A percentile compares a stretch with the other conserved stretches of the same genome.
phyloP scores from a whole-genome alignment of 2,329 filamentous ascomycete species.

The Colletotrichum cordylinicola region DNA sequence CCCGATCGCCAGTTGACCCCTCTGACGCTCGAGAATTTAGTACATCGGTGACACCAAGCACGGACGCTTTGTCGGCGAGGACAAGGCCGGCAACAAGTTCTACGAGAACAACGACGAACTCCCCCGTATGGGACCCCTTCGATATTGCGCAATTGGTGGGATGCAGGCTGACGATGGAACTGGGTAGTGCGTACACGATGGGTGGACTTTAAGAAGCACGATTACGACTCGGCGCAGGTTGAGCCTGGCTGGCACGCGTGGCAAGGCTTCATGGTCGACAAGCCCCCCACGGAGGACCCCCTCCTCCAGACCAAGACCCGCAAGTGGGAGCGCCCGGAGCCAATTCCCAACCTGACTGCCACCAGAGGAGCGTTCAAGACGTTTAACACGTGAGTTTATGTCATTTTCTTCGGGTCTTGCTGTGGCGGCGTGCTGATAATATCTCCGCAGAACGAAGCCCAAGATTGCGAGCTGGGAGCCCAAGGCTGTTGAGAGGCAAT shows the following conservation, averaged over 20 bases:
- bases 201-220: slow-evolving; percentile 93
- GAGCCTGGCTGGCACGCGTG: slow-evolving; percentile 98
- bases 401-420: not conserved
- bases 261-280: slow-evolving; percentile 93
- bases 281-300: slow-evolving; percentile 79
- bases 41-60: slow-evolving; percentile 91
- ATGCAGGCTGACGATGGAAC: slow-evolving; percentile 13
- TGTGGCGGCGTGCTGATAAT: not conserved
- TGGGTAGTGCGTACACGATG: slow-evolving; percentile 86
- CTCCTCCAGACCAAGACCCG: slow-evolving; percentile 71
- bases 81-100: slow-evolving; percentile 96
- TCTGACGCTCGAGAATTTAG: slow-evolving; percentile 37
- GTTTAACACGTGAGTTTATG: slow-evolving; percentile 86
- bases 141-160: not conserved
- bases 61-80: slow-evolving; percentile 82
- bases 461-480: slow-evolving; percentile 62
- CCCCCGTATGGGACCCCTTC: slow-evolving; percentile 67
- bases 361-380: slow-evolving; percentile 85
- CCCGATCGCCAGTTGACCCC: slow-evolving; percentile 24
- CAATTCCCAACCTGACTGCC: slow-evolving; percentile 77
- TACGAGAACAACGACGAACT: slow-evolving; percentile 96
- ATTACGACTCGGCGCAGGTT: slow-evolving; percentile 83
- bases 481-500: slow-evolving; percentile 28
- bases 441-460: slow-evolving; percentile 50
- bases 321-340: slow-evolving; percentile 75